A percentile compares a stretch with the other conserved stretches of the same genome.
Conservation (phyloP, 331 rosid genomes). For the Malus hybrid region DNA sequence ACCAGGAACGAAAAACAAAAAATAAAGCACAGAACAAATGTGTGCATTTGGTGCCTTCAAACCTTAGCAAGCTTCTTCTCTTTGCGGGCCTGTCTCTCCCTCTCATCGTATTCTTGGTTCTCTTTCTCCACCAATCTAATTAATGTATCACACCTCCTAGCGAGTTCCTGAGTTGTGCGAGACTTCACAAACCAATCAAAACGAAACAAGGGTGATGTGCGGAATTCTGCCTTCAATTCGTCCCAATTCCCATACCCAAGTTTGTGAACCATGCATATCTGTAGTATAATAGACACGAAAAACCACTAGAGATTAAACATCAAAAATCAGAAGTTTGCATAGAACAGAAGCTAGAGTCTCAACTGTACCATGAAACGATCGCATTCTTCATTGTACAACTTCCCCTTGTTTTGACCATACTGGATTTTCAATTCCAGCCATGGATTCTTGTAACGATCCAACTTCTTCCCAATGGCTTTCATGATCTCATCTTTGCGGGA, state of each 20-base stretch:
- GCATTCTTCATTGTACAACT: slow-evolving; percentile 95
- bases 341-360: background rate
- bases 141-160: slow-evolving; percentile 95
- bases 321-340: background rate
- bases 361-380: slow-evolving; percentile 83
- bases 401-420: slow-evolving; percentile 98
- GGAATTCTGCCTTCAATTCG: slow-evolving; percentile 96
- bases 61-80: slow-evolving; percentile 99
- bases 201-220: slow-evolving; percentile 90
- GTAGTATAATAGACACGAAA: slow-evolving; percentile 6
- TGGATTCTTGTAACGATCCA: slow-evolving; percentile 97
- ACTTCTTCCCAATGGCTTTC: slow-evolving; percentile 98
- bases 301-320: background rate
- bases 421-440: slow-evolving; percentile 94
- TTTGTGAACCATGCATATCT: slow-evolving; percentile 98
- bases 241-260: slow-evolving; percentile 99
- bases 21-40: background rate
- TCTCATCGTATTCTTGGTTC: slow-evolving; percentile 91
- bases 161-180: slow-evolving; percentile 95
- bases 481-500: slow-evolving; percentile 95
- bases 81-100: slow-evolving; percentile 98
- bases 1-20: background rate
- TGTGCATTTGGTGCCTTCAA: background rate
- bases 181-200: slow-evolving; percentile 99
- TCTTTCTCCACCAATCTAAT: slow-evolving; percentile 95